These are phyloP conservation scores for Handroanthus guayacan DNA, from an alignment of 257 asterid species.

Conservation along the genomic window DNA sequence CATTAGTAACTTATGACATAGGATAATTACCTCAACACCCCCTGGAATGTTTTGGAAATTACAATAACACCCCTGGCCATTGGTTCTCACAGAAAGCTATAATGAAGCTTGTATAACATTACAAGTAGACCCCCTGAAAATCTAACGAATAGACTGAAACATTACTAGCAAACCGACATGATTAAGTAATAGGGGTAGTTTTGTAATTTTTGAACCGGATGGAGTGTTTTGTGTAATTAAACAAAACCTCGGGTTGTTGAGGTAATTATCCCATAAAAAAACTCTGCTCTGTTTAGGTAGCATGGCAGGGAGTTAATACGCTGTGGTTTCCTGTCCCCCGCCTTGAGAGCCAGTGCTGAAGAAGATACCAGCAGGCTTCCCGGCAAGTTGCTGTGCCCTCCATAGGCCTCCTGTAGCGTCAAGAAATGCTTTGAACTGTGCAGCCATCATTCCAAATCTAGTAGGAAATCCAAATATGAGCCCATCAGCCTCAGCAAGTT, in stretches of 20 bases:
- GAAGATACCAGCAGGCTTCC: conserved; percentile 91
- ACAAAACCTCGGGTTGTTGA: no score
- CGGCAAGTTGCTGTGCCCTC: conserved; percentile 87
- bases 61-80: no score
- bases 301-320: conserved; percentile 44
- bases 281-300: background rate
- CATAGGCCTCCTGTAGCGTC: conserved; percentile 88
- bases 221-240: no score
- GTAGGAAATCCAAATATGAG: conserved; percentile 83
- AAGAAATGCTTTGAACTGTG: conserved; percentile 85
- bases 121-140: no score
- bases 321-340: conserved; percentile 87
- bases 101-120: no score
- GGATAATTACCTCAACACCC: background rate
- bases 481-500: conserved; percentile 82
- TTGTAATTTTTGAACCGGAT: no score
- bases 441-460: conserved; percentile 89
- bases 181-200: no score
- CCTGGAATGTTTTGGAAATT: no score
- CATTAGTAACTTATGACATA: background rate
- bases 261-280: no score
- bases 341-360: conserved; percentile 91
- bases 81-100: no score
- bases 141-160: no score
- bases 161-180: no score